Base-by-base conservation (phyloP, 2,329 filamentous ascomycete species). In the Aurifilum marmelostoma region DNA sequence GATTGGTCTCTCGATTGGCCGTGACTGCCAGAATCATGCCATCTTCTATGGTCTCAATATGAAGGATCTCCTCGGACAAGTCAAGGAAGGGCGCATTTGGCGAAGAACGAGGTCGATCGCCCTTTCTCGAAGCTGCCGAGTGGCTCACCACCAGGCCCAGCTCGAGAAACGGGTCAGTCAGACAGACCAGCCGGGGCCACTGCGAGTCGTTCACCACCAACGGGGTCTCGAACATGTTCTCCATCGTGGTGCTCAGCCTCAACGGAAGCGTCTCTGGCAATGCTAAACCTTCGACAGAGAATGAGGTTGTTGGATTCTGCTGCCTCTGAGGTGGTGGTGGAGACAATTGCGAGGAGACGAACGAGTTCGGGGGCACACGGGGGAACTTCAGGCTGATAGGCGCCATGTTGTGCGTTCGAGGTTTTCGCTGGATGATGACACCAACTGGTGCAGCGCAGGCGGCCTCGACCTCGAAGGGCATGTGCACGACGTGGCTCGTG, bases 381-480 rank as follows among this genome's bases (percentile, higher is more conserved):
- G 83, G 87, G 69, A 87, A 85, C 70, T 81, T 87, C 66, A 90
- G 79, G 29, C 87, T 84, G 29, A 87, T 81, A 7, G 87, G 81
- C 2, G 82, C 80, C 12, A 82, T 75, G 69, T 79, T 84, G 69
- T 88, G 84, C 12, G 81, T 77, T 69, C 83, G 84, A 56, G 90
- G 83, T 76, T 91, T 97, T 71, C 94, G 87, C 79, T 98, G 95
- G 68, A 99, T 88, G 27, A 99, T 86, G 63, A 98, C 85, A 34
- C 96, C 96, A 41, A 89, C 85, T 7, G 94, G 92, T 16, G 92
- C 92, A 47, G 95, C 89, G 78, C 94, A 93, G 39, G 92, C 94
- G 66, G 89, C 89, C 76, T 97, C 93, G 56, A 97, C 92, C 80
- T 98, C 94, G 76, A 99, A 99, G 1, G 95, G 95, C 76, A 99